Base-by-base conservation (phyloP, 228 moss, liverwort and hornwort species). In the Sphagnum magellanicum region DNA sequence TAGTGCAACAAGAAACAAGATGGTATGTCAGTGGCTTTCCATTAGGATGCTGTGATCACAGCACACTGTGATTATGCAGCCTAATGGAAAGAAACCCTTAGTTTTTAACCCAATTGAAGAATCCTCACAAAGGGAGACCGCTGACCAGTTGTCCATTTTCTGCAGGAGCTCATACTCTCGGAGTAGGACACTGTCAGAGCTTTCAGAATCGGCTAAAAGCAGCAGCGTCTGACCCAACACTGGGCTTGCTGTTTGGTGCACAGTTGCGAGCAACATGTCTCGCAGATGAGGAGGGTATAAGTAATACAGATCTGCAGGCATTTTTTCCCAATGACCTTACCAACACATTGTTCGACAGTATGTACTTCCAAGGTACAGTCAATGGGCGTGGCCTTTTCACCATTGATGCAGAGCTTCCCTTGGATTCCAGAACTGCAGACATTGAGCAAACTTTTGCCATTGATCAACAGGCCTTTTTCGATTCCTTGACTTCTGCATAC, bases 381-480 rank as follows among this genome's bases (percentile, higher is more conserved):
- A 5, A 49, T 5, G 73, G 76, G 50, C 72, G 76, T 1, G 80
- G 76, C 5, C 73, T 73, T 51, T 76, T 80, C 70, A 58, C 32
- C 0, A 69, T 63, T 47, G 73, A 80, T 59, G 52, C 76, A 5
- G 47, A 80, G 48, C 73, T 80, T 6, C 55, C 63, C 5, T 6
- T 50, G 1, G 67, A 76, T 50, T 48, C 80, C 4, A 63, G 76
- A 52, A 86, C 86, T 2, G 73, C 73, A 4, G 74, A 83, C 48
- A 49, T 74, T 5, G 86, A 83, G 49, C 1, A 77, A 48, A 13
- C 48, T 0, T 86, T 52, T 61, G 86, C 86, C 0, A 12, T 52
- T 50, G 65, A 83, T 59, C 63, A 73, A 52, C 76, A 69, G 17
- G 75, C 80, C 4, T 83, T 86, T 76, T 86, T 80, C 74, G 51